Percentiles rank a stretch among this genome's conserved stretches.
These are phyloP conservation scores for Amesomyces nigricolor DNA, from an alignment of 2,329 filamentous ascomycete species.

Conservation along the genomic window DNA sequence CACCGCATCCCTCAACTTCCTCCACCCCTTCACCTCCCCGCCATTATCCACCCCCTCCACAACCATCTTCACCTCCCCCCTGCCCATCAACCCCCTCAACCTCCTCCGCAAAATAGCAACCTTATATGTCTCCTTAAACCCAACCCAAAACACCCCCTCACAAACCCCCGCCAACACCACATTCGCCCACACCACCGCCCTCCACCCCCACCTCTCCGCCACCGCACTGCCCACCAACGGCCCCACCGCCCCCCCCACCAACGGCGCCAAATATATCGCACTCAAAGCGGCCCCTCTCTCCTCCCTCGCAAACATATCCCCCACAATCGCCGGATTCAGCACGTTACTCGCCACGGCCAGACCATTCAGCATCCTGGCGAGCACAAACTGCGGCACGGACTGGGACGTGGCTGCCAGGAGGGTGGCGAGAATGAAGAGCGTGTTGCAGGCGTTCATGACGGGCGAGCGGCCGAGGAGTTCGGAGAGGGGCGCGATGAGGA, in stretches of 20 bases:
- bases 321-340: conserved; percentile 57
- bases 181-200: conserved; percentile 46
- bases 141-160: conserved; percentile 46
- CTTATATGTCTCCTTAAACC: conserved; percentile 57
- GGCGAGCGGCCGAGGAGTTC: conserved; percentile 54
- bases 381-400: conserved; percentile 44
- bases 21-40: conserved; percentile 21
- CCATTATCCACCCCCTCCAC: no score
- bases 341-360: conserved; percentile 60
- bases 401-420: conserved; percentile 42
- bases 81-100: conserved; percentile 31
- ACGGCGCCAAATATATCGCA: conserved; percentile 50
- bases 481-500: conserved; percentile 56
- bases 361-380: conserved; percentile 53
- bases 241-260: conserved; percentile 52
- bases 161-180: conserved; percentile 42
- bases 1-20: conserved; percentile 37
- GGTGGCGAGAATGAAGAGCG: conserved; percentile 46
- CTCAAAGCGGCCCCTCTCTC: conserved; percentile 55
- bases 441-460: conserved; percentile 49
- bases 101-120: conserved; percentile 47
- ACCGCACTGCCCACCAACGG: conserved; percentile 51
- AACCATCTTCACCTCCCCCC: conserved; percentile 9
- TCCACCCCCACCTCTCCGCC: conserved; percentile 51
- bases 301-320: conserved; percentile 55